Conservation (phyloP, 768 basidiomycete genomes). For the Lactarius psammicola region DNA sequence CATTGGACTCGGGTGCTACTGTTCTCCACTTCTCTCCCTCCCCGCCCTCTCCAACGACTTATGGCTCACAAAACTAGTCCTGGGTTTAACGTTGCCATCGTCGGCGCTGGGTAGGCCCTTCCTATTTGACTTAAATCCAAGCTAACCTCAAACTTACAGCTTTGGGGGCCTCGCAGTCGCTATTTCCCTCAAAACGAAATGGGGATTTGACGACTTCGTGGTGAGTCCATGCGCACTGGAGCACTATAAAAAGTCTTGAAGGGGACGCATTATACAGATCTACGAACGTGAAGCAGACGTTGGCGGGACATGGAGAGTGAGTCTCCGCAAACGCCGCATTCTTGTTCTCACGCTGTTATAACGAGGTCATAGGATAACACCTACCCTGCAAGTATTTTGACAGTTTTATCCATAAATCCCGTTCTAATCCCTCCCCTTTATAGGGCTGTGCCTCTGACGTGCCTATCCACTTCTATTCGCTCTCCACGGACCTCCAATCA, state of each 20-base stretch:
- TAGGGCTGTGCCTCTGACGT: constrained; percentile 34
- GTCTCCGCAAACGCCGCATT: background rate
- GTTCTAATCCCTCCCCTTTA: background rate
- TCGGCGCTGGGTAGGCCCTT: constrained; percentile 31
- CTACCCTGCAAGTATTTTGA: constrained; percentile 27
- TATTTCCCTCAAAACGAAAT: constrained; percentile 35
- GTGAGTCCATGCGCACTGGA: constrained; percentile 27
- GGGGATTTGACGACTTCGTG: constrained; percentile 34
- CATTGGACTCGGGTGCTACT: background rate
- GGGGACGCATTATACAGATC: constrained; percentile 29
- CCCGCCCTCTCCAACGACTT: background rate
- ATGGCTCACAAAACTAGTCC: background rate
- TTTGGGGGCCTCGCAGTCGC: constrained; percentile 34
- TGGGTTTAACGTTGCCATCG: constrained; percentile 26
- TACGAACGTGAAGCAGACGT: constrained; percentile 34
- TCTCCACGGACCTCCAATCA: constrained; percentile 33
- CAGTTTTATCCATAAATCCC: background rate
- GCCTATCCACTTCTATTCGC: constrained; percentile 30
- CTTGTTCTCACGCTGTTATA: background rate
- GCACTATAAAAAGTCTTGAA: background rate
- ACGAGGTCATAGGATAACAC: constrained; percentile 27
- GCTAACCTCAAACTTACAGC: constrained; percentile 12
- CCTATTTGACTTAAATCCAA: background rate
- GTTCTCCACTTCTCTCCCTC: background rate
- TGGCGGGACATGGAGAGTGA: constrained; percentile 33